Conservation (phyloP, 2,329 filamentous ascomycete genomes). For the Cercospora sesami region DNA sequence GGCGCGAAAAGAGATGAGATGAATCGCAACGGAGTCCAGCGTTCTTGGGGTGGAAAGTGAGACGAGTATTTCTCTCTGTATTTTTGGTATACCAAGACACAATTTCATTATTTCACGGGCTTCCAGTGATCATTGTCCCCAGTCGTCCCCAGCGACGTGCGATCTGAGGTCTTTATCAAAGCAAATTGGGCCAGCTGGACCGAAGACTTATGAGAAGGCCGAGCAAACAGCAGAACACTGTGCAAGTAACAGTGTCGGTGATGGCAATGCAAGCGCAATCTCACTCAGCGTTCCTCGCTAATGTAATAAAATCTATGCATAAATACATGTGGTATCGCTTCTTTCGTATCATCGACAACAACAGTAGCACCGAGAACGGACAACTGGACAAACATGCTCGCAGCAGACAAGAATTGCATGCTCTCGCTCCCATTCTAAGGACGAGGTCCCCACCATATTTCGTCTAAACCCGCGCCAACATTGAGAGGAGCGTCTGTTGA, state of each 20-base stretch:
- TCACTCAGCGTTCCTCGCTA: not conserved
- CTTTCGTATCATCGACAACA: not conserved
- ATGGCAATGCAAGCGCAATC: not conserved
- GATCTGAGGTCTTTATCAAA: no score
- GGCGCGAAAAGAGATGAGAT: not conserved
- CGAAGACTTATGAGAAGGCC: no score
- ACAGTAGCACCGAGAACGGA: not conserved
- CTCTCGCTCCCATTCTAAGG: not conserved
- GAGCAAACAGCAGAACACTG: no score
- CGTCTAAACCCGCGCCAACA: not conserved
- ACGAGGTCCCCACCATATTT: not conserved
- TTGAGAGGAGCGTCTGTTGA: not conserved
- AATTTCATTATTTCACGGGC: not conserved
- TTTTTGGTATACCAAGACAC: not conserved
- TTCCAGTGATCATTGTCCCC: not conserved
- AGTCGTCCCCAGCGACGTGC: no score
- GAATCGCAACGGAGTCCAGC: not conserved
- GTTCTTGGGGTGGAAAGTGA: not conserved
- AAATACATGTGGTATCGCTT: slow-evolving; percentile 1
- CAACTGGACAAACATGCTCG: not conserved
- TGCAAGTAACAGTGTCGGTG: no score
- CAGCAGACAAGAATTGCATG: not conserved
- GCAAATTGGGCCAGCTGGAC: no score
- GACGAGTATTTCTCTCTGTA: not conserved
- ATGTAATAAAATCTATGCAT: not conserved